phyloP scores from a whole-genome alignment of 805 yeast genomes.

The Candida pseudoglaebosa region DNA sequence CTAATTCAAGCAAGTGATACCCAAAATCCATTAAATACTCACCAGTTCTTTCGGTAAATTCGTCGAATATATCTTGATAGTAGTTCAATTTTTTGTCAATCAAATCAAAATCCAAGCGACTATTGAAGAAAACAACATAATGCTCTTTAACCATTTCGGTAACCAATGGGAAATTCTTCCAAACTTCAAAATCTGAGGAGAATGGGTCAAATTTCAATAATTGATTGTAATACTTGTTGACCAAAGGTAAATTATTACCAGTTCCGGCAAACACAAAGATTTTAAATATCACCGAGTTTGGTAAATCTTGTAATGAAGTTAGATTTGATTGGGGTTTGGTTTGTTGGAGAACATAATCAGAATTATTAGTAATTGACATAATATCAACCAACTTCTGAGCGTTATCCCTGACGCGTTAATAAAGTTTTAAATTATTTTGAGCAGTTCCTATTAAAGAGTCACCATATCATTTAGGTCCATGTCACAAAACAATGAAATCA shows the following conservation, averaged over 20 bases:
- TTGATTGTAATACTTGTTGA: constrained; percentile 25
- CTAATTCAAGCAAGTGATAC: not conserved
- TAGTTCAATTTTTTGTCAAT: constrained; percentile 12
- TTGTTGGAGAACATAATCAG: no score
- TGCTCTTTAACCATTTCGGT: constrained; percentile 20
- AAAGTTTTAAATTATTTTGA: no score
- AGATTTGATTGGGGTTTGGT: no score
- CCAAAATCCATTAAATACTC: not conserved
- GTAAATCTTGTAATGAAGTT: constrained; percentile 27
- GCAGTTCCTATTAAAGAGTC: no score
- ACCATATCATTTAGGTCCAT: no score
- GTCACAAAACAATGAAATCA: no score
- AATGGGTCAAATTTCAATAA: constrained; percentile 16
- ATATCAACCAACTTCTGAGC: no score
- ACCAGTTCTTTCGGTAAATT: not conserved
- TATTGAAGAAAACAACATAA: constrained; percentile 19
- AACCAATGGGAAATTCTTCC: constrained; percentile 14
- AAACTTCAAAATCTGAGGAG: constrained; percentile 8
- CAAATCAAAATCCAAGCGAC: constrained; percentile 11
- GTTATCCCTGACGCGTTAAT: no score
- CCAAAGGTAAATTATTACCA: constrained; percentile 31
- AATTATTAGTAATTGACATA: no score
- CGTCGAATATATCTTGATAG: constrained; percentile 7
- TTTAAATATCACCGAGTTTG: constrained; percentile 37
- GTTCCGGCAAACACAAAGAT: constrained; percentile 37